Evolutionary conservation across 192 early-diverging fungal species (phyloP).

Genomic region (Coemansia sp.): DNA sequence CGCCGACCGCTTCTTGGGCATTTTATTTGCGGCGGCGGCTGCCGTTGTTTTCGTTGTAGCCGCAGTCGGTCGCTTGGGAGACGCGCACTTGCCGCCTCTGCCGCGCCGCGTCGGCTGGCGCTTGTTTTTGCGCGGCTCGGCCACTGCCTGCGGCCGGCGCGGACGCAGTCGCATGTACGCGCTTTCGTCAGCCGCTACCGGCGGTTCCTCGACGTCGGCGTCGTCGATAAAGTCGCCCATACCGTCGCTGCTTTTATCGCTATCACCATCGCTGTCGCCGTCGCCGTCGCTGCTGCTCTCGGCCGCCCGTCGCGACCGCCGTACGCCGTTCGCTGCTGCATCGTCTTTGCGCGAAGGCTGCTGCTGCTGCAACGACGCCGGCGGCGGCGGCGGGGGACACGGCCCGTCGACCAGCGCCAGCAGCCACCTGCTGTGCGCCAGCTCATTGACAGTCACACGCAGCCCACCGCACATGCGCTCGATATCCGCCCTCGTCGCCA

Average conservation of each 20-base stretch:
- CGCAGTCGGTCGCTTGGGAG: no score
- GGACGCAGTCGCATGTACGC: no score
- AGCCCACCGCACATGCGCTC: conserved; percentile 12
- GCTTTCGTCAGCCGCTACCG: background rate
- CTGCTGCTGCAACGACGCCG: no score
- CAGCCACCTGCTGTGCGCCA: conserved; percentile 22
- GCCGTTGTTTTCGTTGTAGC: no score
- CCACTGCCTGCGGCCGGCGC: no score
- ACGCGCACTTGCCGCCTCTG: no score
- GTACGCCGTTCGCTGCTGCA: no score
- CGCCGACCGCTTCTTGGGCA: no score
- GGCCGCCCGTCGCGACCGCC: background rate
- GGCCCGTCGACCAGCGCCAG: conserved; percentile 14
- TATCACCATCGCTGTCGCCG: background rate
- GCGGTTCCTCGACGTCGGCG: background rate
- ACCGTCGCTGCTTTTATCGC: conserved; percentile 6
- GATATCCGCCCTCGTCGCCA: background rate
- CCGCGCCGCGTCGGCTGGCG: no score
- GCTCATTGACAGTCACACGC: conserved; percentile 15
- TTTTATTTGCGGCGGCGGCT: no score
- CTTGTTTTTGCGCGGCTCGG: no score
- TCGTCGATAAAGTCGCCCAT: conserved; percentile 53
- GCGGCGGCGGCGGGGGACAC: conserved; percentile 13
- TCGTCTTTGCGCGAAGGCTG: no score
- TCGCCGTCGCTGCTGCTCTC: background rate